phyloP scores from a whole-genome alignment of 805 yeast genomes.

The Candida sakaeoensis region DNA sequence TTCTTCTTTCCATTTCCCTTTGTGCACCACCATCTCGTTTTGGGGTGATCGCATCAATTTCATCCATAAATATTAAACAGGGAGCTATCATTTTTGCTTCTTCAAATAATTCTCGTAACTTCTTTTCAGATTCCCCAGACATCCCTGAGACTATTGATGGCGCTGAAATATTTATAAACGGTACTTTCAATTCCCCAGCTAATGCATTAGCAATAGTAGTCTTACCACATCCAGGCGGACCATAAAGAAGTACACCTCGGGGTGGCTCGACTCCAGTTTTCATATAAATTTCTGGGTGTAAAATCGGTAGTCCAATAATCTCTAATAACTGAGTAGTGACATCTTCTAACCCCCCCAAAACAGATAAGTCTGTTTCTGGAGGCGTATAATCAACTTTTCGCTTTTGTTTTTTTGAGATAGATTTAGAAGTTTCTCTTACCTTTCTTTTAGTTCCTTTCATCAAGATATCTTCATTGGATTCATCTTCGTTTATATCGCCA shows the following conservation, averaged over 20 bases:
- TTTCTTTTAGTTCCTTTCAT: slow-evolving; percentile 42
- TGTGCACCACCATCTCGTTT: slow-evolving; percentile 94
- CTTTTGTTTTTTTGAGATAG: slow-evolving; percentile 23
- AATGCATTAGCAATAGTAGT: slow-evolving; percentile 94
- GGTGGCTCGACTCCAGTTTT: slow-evolving; percentile 95
- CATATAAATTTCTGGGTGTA: slow-evolving; percentile 87
- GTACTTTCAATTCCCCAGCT: slow-evolving; percentile 92
- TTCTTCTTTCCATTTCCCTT: slow-evolving; percentile 95
- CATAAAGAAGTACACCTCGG: slow-evolving; percentile 88
- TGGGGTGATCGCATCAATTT: slow-evolving; percentile 97
- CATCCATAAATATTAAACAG: slow-evolving; percentile 89
- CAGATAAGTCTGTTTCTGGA: slow-evolving; percentile 62
- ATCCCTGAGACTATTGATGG: slow-evolving; percentile 97
- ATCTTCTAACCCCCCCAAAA: slow-evolving; percentile 86
- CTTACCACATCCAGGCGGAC: slow-evolving; percentile 99
- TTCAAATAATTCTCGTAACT: slow-evolving; percentile 85
- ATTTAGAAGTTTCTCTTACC: slow-evolving; percentile 43
- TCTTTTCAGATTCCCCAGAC: slow-evolving; percentile 99
- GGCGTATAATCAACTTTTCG: slow-evolving; percentile 59
- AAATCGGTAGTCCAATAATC: slow-evolving; percentile 83
- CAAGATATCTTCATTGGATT: slow-evolving; percentile 1
- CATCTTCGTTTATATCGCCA: slow-evolving; percentile 9
- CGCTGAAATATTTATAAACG: slow-evolving; percentile 86
- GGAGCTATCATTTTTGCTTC: slow-evolving; percentile 92
- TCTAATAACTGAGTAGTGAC: slow-evolving; percentile 87